Evolutionary conservation across 2,329 filamentous ascomycete species (phyloP).

Genomic region (Didymella arachidicola): DNA sequence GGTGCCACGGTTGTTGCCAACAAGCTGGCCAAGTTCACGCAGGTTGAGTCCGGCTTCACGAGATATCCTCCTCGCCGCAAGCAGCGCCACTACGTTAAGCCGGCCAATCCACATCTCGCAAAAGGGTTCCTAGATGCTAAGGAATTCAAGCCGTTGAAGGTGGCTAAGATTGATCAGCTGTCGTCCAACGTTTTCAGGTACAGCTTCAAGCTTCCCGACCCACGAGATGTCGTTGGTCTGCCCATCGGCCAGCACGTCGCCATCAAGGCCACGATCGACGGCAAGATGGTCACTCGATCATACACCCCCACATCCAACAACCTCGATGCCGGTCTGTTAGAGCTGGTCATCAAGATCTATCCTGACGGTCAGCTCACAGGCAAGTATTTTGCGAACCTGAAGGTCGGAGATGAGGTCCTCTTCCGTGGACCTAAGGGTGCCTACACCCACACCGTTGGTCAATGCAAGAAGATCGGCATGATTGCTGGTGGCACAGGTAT

Average conservation of each 20-base stretch:
- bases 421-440: conserved; percentile 66
- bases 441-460: conserved; percentile 57
- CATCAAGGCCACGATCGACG: conserved; percentile 69
- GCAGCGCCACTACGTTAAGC: conserved; percentile 17
- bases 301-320: conserved; percentile 56
- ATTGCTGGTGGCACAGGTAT: conserved; percentile 62
- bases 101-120: conserved; percentile 26
- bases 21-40: conserved; percentile 55
- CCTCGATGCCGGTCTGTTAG: conserved; percentile 65
- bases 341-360: conserved; percentile 63
- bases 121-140: conserved; percentile 60
- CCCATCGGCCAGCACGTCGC: conserved; percentile 49
- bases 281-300: conserved; percentile 50
- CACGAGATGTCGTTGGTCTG: conserved; percentile 39
- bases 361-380: conserved; percentile 59
- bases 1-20: conserved; percentile 26
- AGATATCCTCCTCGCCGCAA: conserved; percentile 36
- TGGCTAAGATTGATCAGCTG: conserved; percentile 39
- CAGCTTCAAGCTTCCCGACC: conserved; percentile 35
- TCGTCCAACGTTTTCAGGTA: conserved; percentile 34
- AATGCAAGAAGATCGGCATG: conserved; percentile 61
- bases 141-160: conserved; percentile 57
- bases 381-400: conserved; percentile 58
- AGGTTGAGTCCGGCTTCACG: conserved; percentile 32
- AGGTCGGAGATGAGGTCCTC: conserved; percentile 59